Evolutionary conservation across 495 filamentous ascomycete species (phyloP).

Genomic region (Hypoxylon lenormandii): DNA sequence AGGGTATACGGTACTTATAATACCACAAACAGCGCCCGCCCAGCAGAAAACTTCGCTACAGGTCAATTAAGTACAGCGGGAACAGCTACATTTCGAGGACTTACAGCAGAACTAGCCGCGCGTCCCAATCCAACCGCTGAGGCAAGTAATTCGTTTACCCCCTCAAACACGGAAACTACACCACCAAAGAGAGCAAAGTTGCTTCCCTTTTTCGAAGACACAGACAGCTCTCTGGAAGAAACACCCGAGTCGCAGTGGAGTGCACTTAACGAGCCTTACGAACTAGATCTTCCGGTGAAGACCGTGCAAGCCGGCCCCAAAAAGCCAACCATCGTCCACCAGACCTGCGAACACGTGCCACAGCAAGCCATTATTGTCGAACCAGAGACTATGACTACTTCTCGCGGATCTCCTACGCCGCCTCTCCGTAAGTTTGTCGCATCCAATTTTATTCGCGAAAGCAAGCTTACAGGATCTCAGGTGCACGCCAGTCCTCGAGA

Average conservation of each 20-base stretch:
- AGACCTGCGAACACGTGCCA: not conserved
- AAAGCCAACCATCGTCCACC: not conserved
- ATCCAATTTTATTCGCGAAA: not conserved
- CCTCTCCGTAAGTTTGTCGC: slow-evolving; percentile 8
- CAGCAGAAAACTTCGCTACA: too few relatives aligned
- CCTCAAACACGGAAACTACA: too few relatives aligned
- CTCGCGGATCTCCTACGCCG: slow-evolving; percentile 6
- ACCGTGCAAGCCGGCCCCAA: slow-evolving; percentile 1
- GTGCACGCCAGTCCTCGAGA: not conserved
- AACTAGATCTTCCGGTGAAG: not conserved
- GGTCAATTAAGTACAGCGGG: too few relatives aligned
- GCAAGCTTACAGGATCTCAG: slow-evolving; percentile 6
- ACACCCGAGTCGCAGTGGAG: not conserved
- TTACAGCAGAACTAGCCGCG: too few relatives aligned
- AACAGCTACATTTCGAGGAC: too few relatives aligned
- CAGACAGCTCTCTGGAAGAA: slow-evolving; percentile 4
- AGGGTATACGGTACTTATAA: too few relatives aligned
- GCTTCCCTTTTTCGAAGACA: slow-evolving; percentile 7
- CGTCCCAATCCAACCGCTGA: too few relatives aligned
- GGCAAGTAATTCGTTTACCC: too few relatives aligned
- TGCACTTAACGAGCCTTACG: not conserved
- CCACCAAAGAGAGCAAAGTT: too few relatives aligned
- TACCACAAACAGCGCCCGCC: too few relatives aligned
- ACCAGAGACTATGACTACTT: slow-evolving; percentile 1
- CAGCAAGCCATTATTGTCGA: slow-evolving; percentile 4